These are phyloP conservation scores for Pistacia vera DNA, from an alignment of 345 rosid species.

Conservation along the genomic window DNA sequence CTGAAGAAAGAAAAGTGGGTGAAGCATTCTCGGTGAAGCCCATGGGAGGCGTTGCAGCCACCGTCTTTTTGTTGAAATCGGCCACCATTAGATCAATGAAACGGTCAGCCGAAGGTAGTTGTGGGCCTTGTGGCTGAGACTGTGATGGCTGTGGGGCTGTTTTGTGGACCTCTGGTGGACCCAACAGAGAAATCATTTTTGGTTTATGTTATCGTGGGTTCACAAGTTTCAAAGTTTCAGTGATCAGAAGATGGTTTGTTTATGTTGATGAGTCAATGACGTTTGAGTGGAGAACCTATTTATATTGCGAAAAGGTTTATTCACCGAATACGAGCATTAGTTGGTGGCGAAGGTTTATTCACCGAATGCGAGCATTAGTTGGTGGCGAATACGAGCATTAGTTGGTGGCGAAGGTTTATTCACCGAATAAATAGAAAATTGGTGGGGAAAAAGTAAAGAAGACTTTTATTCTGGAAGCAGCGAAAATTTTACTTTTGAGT, in stretches of 20 bases:
- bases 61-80: conserved; percentile 32
- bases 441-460: too few species aligned
- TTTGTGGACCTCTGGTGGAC: conserved; percentile 46
- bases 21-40: conserved; percentile 49
- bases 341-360: too few species aligned
- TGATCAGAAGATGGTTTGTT: not conserved
- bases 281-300: too few species aligned
- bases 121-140: not conserved
- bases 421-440: too few species aligned
- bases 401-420: too few species aligned
- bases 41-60: conserved; percentile 26
- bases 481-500: too few species aligned
- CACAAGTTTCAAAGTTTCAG: not conserved
- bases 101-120: conserved; percentile 11
- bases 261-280: not conserved
- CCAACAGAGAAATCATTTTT: conserved; percentile 41
- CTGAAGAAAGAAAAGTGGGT: conserved; percentile 38
- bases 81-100: conserved; percentile 45
- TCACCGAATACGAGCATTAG: too few species aligned
- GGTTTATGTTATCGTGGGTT: not conserved
- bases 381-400: too few species aligned
- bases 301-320: too few species aligned
- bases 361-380: too few species aligned
- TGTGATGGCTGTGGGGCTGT: not conserved
- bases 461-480: too few species aligned